Evolutionary conservation across 257 asterid species (phyloP), one percentile per base, ranked within the genome.

Genomic region (Nyctanthes arbortristis): DNA sequence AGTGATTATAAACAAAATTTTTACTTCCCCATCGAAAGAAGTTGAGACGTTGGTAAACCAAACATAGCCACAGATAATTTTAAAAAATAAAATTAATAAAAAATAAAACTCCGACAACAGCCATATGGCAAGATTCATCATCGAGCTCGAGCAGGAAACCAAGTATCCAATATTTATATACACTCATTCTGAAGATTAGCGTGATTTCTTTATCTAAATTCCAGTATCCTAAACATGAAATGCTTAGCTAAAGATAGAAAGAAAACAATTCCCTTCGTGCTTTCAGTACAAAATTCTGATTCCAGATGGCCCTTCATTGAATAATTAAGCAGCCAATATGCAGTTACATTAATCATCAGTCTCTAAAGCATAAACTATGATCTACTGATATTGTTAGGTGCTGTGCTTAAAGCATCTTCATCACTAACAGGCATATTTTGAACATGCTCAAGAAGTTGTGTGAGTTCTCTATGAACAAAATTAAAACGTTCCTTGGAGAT

Each of bases 401-500:
- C 81, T 45, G 71, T 72, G 66, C 75, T 61, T 57, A 34, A 40
- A 62, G 75, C 40, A 75, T 61, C 73, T 52, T 80, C 82, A 72
- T 78, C 86, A 61, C 78, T 67, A 65, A 72, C 73, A 40, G 89
- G 87, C 84, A 85, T 81, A 69, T 67, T 84, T 61, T 52, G 78
- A 16, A 80, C 84, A 66, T 70, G 78, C 69, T 79, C 84, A 67
- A 88, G 89, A 67, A 86, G 88, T 67, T 76, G 79, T 14, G 73
- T 66, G 65, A 89, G 80, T 72, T 80, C 88, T 68, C 76, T 76
- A 72, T 80, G 84, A 73, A 82, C 91, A 63, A 78, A 83, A 81
- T 40, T 35, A 68, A 77, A 65, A 9, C 91, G 82, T 61, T 82
- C 87, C 73, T 81, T 81, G 66, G 84, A 80, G 73, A 82, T 49